These are phyloP conservation scores for Linanthus parryae DNA, from an alignment of 148 eudicot species.

Conservation along the genomic window DNA sequence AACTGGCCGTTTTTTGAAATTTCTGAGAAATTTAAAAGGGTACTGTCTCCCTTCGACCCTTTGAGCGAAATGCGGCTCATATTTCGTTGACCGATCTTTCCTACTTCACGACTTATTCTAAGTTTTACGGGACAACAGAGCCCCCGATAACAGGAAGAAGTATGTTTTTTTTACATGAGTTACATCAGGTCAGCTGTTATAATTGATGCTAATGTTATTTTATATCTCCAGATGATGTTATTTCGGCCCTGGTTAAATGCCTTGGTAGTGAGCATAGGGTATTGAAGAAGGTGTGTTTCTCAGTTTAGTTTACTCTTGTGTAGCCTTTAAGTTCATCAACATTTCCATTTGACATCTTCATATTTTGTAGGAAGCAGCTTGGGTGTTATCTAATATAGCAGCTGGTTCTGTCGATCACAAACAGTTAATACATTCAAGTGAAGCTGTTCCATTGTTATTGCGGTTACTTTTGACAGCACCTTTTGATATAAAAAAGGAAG, in stretches of 20 bases:
- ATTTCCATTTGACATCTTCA: neutral
- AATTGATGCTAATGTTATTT: conserved; percentile 1
- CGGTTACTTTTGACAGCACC: conserved; percentile 69
- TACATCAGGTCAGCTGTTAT: conserved; percentile 5
- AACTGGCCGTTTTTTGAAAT: no score
- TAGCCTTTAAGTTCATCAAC: conserved; percentile 4
- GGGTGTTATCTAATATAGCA: conserved; percentile 96
- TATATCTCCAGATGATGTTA: conserved; percentile 43
- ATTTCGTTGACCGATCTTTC: no score
- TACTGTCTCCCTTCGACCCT: no score
- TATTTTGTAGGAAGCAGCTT: conserved; percentile 72
- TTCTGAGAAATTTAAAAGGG: no score
- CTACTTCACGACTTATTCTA: no score
- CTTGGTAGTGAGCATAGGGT: conserved; percentile 90
- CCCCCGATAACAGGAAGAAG: conserved; percentile 3
- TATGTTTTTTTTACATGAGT: neutral
- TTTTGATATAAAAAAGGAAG: conserved; percentile 87
- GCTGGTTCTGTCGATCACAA: conserved; percentile 86
- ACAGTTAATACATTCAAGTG: conserved; percentile 53
- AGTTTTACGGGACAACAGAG: no score
- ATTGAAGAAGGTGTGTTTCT: conserved; percentile 65
- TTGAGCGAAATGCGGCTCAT: no score
- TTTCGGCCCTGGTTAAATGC: conserved; percentile 64
- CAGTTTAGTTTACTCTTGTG: neutral
- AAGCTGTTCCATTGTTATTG: conserved; percentile 57